Conservation (phyloP, 2,329 filamentous ascomycete genomes). For the Hirsutella rhossiliensis region DNA sequence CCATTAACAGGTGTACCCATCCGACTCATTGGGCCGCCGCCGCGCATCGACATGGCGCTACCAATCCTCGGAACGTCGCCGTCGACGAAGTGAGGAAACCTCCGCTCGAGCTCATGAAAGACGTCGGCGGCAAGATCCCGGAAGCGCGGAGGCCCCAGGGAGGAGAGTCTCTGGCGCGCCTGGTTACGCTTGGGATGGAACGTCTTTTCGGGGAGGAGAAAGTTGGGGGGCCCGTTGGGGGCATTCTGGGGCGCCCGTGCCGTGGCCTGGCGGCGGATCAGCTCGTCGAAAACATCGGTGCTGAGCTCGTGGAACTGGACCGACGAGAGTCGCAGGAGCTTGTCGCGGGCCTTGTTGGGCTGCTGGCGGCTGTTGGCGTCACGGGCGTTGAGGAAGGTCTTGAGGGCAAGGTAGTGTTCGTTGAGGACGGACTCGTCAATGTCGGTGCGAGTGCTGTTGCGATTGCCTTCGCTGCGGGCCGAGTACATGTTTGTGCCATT, state of each 20-base stretch:
- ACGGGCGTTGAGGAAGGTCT: constrained; percentile 62
- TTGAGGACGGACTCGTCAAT: constrained; percentile 50
- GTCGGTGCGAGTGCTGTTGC: constrained; percentile 45
- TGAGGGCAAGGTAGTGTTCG: constrained; percentile 74
- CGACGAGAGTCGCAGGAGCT: constrained; percentile 75
- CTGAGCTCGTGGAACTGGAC: constrained; percentile 96
- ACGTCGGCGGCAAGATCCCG: constrained; percentile 90
- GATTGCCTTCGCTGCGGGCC: constrained; percentile 53
- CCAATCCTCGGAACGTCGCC: constrained; percentile 56
- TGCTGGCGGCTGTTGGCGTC: constrained; percentile 65
- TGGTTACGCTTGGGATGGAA: constrained; percentile 98
- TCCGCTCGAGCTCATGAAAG: constrained; percentile 83
- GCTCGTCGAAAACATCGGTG: constrained; percentile 94
- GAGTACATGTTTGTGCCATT: constrained; percentile 62
- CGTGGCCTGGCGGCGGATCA: constrained; percentile 70
- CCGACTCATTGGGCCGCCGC: constrained; percentile 41
- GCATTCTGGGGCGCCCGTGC: constrained; percentile 41
- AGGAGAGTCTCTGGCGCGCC: constrained; percentile 88
- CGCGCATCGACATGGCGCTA: constrained; percentile 54
- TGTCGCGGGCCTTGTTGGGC: constrained; percentile 86
- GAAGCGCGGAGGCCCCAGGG: constrained; percentile 76
- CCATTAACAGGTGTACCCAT: constrained; percentile 53
- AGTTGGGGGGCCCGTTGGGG: constrained; percentile 49
- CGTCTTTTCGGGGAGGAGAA: constrained; percentile 69
- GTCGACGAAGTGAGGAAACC: constrained; percentile 70